A percentile compares a stretch with the other conserved stretches of the same genome.
Evolutionary conservation across 139 green algal genomes (phyloP).

Genomic region (Chlamydomonas sphaeroides): DNA sequence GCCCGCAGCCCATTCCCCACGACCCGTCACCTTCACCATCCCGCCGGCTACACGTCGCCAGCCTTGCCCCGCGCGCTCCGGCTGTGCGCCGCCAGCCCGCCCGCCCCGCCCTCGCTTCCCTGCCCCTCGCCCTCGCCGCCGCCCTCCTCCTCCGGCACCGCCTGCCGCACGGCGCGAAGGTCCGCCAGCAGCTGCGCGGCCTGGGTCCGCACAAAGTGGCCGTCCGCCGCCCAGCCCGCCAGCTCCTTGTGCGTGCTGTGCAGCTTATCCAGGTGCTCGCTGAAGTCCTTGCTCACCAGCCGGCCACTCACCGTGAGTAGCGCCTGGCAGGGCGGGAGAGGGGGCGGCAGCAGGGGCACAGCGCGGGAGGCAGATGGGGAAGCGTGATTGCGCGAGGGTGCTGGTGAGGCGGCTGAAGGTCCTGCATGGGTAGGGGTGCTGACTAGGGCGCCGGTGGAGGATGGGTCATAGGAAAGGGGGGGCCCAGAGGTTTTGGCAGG

Average conservation of each 20-base stretch:
- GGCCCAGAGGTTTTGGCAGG: too few species aligned
- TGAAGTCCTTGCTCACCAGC: background rate
- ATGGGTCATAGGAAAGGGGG: too few species aligned
- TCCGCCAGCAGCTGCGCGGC: background rate
- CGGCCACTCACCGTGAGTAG: background rate
- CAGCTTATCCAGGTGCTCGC: conserved; percentile 5
- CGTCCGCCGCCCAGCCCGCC: conserved; percentile 25
- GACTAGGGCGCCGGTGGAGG: too few species aligned
- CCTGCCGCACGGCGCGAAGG: background rate
- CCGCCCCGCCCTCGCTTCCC: background rate
- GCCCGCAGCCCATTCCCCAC: too few species aligned
- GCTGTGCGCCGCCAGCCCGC: too few species aligned
- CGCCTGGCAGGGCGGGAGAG: background rate
- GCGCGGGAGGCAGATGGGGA: background rate
- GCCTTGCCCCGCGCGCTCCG: too few species aligned
- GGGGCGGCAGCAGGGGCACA: background rate
- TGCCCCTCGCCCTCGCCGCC: background rate
- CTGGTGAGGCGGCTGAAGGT: background rate
- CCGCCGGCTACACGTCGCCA: too few species aligned
- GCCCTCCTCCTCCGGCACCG: conserved; percentile 1
- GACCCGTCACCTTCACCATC: too few species aligned
- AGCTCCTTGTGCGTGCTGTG: conserved; percentile 35
- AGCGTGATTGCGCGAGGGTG: background rate
- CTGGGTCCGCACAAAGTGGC: background rate
- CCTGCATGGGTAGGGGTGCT: too few species aligned